These are phyloP conservation scores for Flaveria linearis DNA, from an alignment of 129 eudicot genomes.

Conservation along the genomic window DNA sequence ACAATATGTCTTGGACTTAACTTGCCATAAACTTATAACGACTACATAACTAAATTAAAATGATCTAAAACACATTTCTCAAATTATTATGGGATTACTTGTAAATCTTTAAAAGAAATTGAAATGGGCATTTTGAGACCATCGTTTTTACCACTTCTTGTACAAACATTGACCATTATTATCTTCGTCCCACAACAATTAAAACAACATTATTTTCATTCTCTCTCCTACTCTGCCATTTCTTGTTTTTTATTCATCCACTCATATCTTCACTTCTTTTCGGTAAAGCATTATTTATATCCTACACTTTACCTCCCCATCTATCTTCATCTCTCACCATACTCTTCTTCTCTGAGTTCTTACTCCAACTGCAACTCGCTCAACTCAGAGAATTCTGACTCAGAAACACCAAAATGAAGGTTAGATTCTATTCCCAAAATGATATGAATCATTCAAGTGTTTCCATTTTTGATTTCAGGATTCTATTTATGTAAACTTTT, in stretches of 20 bases:
- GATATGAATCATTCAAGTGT: background rate
- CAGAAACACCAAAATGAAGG: constrained; percentile 34
- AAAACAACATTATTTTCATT: constrained; percentile 27
- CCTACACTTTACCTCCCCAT: constrained; percentile 25
- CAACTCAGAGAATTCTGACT: constrained; percentile 15
- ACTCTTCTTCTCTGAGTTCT: constrained; percentile 27
- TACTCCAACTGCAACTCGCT: constrained; percentile 29
- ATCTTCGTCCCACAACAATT: constrained; percentile 9
- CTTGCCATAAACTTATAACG: background rate
- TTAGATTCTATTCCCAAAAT: constrained; percentile 34
- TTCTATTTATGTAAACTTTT: background rate
- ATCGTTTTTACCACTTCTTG: constrained; percentile 2
- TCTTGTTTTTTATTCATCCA: constrained; percentile 37
- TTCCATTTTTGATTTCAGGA: constrained; percentile 9
- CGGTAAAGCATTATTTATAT: constrained; percentile 33
- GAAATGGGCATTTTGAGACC: constrained; percentile 3
- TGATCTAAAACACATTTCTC: background rate
- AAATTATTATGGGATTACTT: background rate
- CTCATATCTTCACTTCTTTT: constrained; percentile 36
- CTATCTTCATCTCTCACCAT: constrained; percentile 13
- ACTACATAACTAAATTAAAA: background rate
- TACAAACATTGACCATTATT: constrained; percentile 15
- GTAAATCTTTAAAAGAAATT: background rate
- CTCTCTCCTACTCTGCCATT: constrained; percentile 36
- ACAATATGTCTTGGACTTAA: background rate